These are phyloP conservation scores for Mycosarcoma maydis DNA, from an alignment of 1,284 basidiomycete genomes.

Conservation along the genomic window DNA sequence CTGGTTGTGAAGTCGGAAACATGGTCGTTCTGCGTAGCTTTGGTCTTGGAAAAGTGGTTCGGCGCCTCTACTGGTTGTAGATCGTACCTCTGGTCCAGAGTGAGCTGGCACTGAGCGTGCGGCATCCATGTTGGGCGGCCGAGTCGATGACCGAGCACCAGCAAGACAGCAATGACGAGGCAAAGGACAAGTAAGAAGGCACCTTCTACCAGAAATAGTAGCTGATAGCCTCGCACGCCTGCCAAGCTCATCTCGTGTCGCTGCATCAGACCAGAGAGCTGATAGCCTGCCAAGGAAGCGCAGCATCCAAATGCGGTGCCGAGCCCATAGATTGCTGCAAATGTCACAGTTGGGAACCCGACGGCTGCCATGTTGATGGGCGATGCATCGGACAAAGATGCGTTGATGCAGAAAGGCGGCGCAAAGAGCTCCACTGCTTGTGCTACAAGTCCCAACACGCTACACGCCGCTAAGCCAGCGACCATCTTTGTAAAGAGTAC, in stretches of 20 bases:
- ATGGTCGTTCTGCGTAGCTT: no score
- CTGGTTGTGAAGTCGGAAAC: no score
- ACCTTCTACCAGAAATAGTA: slow-evolving; percentile 12
- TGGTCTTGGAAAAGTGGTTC: no score
- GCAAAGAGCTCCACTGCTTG: slow-evolving; percentile 13
- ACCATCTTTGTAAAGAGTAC: slow-evolving; percentile 18
- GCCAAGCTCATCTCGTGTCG: slow-evolving; percentile 3
- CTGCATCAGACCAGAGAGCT: slow-evolving; percentile 9
- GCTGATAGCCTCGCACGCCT: slow-evolving; percentile 5
- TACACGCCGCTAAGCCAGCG: slow-evolving; percentile 2
- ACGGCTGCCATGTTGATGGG: neutral
- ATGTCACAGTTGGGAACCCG: slow-evolving; percentile 3
- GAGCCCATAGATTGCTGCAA: slow-evolving; percentile 16
- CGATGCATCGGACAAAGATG: no score
- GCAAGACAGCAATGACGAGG: slow-evolving; percentile 4
- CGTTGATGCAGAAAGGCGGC: neutral
- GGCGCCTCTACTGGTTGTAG: no score
- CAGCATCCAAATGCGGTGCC: slow-evolving; percentile 16
- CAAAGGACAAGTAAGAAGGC: slow-evolving; percentile 16
- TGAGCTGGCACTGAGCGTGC: neutral
- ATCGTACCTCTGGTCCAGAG: neutral
- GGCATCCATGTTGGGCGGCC: neutral
- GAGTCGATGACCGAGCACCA: slow-evolving; percentile 1
- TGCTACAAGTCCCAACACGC: slow-evolving; percentile 11
- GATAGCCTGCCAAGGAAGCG: slow-evolving; percentile 13